Evolutionary conservation across 352 stramenopile genomes (phyloP).

Genomic region (Peronosclerospora sorghi): DNA sequence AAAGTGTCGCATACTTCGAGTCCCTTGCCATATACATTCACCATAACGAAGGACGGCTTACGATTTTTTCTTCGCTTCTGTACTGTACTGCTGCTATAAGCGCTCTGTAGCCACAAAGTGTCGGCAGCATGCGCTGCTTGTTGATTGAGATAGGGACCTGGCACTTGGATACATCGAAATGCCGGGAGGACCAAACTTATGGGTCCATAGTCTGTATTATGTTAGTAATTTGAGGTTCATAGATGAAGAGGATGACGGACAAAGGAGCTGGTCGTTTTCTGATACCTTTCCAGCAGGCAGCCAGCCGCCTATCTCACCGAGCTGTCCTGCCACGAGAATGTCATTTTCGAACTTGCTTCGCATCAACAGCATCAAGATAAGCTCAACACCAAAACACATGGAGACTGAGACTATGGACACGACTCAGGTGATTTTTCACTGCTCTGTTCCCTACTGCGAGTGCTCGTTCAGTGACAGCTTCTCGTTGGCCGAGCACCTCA

Average conservation of each 20-base stretch:
- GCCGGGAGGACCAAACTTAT: no score
- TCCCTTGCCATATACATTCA: no score
- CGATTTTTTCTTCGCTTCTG: no score
- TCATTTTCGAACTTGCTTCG: slow-evolving; percentile 14
- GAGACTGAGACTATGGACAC: background rate
- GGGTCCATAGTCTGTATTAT: background rate
- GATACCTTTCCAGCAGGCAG: slow-evolving; percentile 8
- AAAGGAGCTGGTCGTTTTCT: slow-evolving; percentile 18
- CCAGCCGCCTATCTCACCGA: slow-evolving; percentile 20
- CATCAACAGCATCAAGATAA: slow-evolving; percentile 1
- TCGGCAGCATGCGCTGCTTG: no score
- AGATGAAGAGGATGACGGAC: slow-evolving; percentile 8
- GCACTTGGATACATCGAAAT: no score
- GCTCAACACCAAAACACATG: slow-evolving; percentile 1
- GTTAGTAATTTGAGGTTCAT: background rate
- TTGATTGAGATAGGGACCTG: no score
- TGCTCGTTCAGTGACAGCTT: slow-evolving; percentile 20
- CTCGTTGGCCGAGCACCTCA: slow-evolving; percentile 36
- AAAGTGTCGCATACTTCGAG: background rate
- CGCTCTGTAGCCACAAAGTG: no score
- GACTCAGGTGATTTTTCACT: slow-evolving; percentile 14
- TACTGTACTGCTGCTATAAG: no score
- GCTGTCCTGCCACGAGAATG: slow-evolving; percentile 1
- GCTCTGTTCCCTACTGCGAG: slow-evolving; percentile 28
- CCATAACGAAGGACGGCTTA: no score